These are phyloP conservation scores for Circinella minor DNA, from an alignment of 371 early-diverging fungal genomes.

Conservation along the genomic window DNA sequence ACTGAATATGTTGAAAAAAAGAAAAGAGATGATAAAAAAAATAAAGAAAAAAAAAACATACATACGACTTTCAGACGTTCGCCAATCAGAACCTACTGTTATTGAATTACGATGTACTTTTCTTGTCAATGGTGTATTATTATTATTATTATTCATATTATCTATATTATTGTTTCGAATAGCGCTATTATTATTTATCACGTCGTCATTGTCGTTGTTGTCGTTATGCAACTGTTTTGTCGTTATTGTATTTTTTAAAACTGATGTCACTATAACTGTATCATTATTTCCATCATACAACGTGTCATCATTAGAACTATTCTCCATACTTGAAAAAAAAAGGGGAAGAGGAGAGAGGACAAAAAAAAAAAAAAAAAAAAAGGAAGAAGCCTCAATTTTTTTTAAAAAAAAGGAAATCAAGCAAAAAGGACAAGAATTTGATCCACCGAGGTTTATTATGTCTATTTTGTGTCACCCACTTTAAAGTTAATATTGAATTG, in stretches of 20 bases:
- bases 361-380: too few relatives aligned
- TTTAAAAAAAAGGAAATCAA: too few relatives aligned
- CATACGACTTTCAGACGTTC: constrained; percentile 15
- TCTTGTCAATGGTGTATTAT: not conserved
- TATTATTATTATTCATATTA: not conserved
- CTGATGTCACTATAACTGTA: not conserved
- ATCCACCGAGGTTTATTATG: too few relatives aligned
- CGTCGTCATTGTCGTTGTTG: not conserved
- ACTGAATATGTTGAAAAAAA: not conserved
- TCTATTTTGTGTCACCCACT: too few relatives aligned
- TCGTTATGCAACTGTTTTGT: not conserved
- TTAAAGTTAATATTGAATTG: too few relatives aligned
- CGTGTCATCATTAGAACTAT: constrained; percentile 8
- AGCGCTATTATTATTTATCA: not conserved
- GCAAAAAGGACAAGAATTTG: too few relatives aligned
- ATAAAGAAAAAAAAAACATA: constrained; percentile 7
- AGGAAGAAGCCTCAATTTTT: too few relatives aligned
- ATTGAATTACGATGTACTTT: constrained; percentile 2
- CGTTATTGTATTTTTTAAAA: not conserved
- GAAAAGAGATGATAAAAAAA: not conserved
- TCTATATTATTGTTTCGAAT: not conserved
- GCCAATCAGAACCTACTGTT: constrained; percentile 3
- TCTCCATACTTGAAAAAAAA: not conserved
- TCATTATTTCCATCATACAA: constrained; percentile 1
- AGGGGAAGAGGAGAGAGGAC: too few relatives aligned